These are phyloP conservation scores for Xylariaceae sp. DNA, from an alignment of 2,329 filamentous ascomycete genomes.

Conservation along the genomic window DNA sequence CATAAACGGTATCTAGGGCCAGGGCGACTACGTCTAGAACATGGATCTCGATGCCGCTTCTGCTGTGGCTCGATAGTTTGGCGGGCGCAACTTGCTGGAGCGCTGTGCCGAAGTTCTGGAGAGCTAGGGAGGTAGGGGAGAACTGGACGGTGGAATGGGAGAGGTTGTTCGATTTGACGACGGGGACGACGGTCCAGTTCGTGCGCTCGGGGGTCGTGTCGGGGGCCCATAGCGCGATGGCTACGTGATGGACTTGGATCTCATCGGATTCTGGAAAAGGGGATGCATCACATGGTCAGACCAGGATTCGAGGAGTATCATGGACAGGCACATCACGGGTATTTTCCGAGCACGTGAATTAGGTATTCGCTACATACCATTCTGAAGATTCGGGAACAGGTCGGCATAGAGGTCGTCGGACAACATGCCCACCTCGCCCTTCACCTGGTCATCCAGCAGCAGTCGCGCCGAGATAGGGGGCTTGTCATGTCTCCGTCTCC, in stretches of 20 bases:
- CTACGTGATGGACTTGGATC: constrained; percentile 54
- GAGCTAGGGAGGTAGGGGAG: constrained; percentile 62
- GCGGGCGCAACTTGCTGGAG: constrained; percentile 71
- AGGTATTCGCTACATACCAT: constrained; percentile 9
- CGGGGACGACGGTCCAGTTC: constrained; percentile 80
- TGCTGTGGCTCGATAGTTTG: constrained; percentile 65
- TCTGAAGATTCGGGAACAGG: constrained; percentile 61
- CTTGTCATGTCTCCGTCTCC: constrained; percentile 61
- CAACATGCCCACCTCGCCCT: constrained; percentile 77
- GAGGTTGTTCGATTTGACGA: constrained; percentile 58
- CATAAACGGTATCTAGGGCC: constrained; percentile 77
- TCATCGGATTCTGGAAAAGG: constrained; percentile 27
- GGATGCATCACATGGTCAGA: constrained; percentile 10
- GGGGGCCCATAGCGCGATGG: constrained; percentile 69
- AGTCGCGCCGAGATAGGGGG: constrained; percentile 73
- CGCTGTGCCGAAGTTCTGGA: constrained; percentile 73
- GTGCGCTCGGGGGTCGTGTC: constrained; percentile 53
- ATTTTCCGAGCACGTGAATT: not conserved
- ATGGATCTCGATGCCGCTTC: constrained; percentile 76
- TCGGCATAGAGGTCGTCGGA: constrained; percentile 82
- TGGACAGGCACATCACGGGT: not conserved
- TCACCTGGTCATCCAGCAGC: constrained; percentile 77
- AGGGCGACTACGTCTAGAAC: constrained; percentile 76
- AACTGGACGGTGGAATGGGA: constrained; percentile 76
- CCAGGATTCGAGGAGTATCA: not conserved